Base-by-base conservation (phyloP, 108 stramenopile species). In the Licmophora abbreviata region DNA sequence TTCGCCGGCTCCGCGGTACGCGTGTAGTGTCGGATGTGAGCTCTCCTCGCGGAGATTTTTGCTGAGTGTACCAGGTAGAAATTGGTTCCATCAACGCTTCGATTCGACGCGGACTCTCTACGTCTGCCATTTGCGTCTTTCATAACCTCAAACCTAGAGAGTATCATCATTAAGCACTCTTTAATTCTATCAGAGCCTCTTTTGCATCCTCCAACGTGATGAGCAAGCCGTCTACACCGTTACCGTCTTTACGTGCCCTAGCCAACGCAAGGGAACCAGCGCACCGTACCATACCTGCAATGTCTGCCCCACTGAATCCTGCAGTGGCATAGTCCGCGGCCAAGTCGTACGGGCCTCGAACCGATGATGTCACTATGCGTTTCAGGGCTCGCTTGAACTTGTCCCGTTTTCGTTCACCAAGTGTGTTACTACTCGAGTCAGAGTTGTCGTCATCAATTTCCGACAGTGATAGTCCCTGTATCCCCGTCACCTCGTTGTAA, bases 251-350 rank as follows among this genome's bases (percentile, higher is more conserved):
- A 29, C 83, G 36, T 18, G 76, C 64, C 37, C 83, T 51, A 14
- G 71, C 32, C 18, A 95, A 55, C 20, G 90, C 87, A 34, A 85
- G 66, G 9, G 88, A 91, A 23, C 87, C 88, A 31, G 93, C 85
- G 59, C 76, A 79, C 30, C 89, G 81, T 11, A 89, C 90, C 31
- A 96, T 63, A 27, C 90, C 95, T 20, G 85, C 81, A 60, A 96
- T 84, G 51, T 96, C 95, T 6, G 95, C 90, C 27, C 95, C 95
- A 25, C 79, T 72, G 59, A 90, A 92, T 3, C 82, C 84, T 17
- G 56, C 78, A 4, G 88, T 90, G 12, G 37, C 65, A 44, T 48
- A 48, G 26, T 66, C 63, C 29, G 72, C 74, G n/a, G 83, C 79
- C 51, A 85, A 58, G 64, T 85, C 83, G 33, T 56, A 63, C 17